Evolutionary conservation across 2,329 filamentous ascomycete species (phyloP), one percentile per base, ranked within the genome.

Genomic region (Zalaria sp.): DNA sequence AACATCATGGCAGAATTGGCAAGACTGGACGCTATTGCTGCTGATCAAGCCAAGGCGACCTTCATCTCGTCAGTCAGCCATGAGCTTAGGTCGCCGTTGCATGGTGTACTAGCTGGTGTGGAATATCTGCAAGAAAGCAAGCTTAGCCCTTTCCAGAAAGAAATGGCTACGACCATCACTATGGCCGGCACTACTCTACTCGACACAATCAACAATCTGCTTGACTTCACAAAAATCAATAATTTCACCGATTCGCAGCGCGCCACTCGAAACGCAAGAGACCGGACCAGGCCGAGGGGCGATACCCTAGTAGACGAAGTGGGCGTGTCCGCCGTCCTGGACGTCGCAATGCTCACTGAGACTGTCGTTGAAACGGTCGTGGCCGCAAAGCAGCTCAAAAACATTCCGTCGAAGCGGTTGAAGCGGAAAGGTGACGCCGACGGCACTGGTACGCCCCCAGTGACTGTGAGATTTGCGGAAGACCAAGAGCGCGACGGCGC

Each of bases 31-130:
- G 60, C 57, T 4, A 40, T 62, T 3, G 57, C 57, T 5, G 54
- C 61, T 4, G 65, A 69, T 27, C 60, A 63, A 44, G 62, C 66
- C 10, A 73, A 74, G 43, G 61, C 62, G 1, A 67, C 68, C 4
- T 69, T 74, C 35, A 64, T 74, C 6, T 64, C 65, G 0, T 68
- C 65, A 0, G 64, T 73, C 9, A 66, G 60, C 28, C 71, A 74
- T 47, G 71, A 74, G 45, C 55, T 73, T 7, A 55, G 68, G 3
- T 66, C 54, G 28, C 71, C 61, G n/a, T 52, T 65, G 32, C 71
- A 66, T 42, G 68, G 65, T 27, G 63, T 66, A 29, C 55, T 68
- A 10, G 69, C 66, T 1, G 70, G 65, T n/a, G 57, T 65, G 1
- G 70, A 74, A 45, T 61, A 73, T 4, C 49, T 74, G 3, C 58